Percentiles rank a stretch among this genome's conserved stretches.
Evolutionary conservation across 2,329 filamentous ascomycete genomes (phyloP).

Genomic region (Colletotrichum cereale): DNA sequence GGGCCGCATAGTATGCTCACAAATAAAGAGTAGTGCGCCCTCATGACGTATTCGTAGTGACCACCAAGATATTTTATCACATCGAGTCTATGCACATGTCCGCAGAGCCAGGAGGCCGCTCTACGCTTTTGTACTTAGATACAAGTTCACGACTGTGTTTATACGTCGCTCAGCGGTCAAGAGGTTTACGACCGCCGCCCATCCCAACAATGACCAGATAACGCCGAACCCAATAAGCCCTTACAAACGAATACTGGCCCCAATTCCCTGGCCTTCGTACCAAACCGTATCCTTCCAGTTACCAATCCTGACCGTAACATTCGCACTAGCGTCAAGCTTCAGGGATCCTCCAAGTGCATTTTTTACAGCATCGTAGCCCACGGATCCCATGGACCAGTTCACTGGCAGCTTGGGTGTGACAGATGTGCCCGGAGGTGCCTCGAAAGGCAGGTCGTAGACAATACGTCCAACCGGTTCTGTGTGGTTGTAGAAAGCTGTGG

Average conservation of each 20-base stretch:
- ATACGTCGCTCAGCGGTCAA: constrained; percentile 1
- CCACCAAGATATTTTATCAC: neutral
- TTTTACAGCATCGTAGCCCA: constrained; percentile 86
- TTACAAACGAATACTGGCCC: constrained; percentile 71
- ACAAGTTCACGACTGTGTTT: neutral
- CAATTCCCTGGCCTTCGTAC: constrained; percentile 78
- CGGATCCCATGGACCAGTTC: constrained; percentile 79
- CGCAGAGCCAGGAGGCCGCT: neutral
- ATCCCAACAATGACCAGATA: constrained; percentile 9
- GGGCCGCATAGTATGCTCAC: neutral
- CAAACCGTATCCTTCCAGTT: constrained; percentile 80
- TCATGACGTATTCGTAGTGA: neutral
- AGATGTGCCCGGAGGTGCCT: constrained; percentile 79
- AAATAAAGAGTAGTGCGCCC: too few species aligned
- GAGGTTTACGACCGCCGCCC: constrained; percentile 7
- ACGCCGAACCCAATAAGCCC: constrained; percentile 36
- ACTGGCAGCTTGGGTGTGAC: constrained; percentile 84
- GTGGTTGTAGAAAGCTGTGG: constrained; percentile 87
- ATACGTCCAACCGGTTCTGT: constrained; percentile 84
- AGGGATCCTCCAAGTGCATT: constrained; percentile 84
- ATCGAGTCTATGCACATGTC: neutral
- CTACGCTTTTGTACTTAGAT: constrained; percentile 3
- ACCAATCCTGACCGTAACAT: constrained; percentile 80
- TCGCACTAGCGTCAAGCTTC: constrained; percentile 82
- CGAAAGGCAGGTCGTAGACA: constrained; percentile 78